Evolutionary conservation across 768 basidiomycete genomes (phyloP), one percentile per base, ranked within the genome.

Genomic region (Leccinum fibrillosum): DNA sequence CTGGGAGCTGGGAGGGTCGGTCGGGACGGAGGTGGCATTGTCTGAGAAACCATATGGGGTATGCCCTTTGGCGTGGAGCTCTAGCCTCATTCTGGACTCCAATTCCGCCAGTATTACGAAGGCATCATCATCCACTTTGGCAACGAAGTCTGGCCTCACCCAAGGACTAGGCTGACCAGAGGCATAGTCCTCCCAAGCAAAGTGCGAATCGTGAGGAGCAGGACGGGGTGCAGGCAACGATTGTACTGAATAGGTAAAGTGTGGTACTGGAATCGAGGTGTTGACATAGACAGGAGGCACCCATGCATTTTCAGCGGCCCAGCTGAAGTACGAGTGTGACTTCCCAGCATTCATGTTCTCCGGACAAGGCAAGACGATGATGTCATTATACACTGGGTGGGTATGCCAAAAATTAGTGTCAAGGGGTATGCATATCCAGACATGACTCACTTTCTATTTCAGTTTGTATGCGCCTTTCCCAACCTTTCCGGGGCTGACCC

Each of bases 311-410:
- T 86, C 82, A 37, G 91, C 84, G 5, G 95, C 92, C 96, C 96
- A 98, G 13, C 85, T 83, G 77, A 94, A 98, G 76, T 88, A 98
- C 2, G 88, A 84, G 68, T 96, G 81, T 5, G 91, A 90, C 74
- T 98, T 98, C 56, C 96, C 96, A 50, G 82, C 77, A 73, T 98
- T 98, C 96, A 98, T 98, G 73, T 98, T 97, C 76, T 98, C 96
- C 10, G 82, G 68, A 47, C 88, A 85, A 26, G 92, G 90, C 47
- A 97, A 80, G 50, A 95, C 80, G 61, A 94, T 77, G 57, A 95
- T 88, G 70, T 94, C 93, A 67, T 92, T 89, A 71, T 86, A 92
- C 71, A 83, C 91, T 93, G 69, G 35, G n/a, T 1, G 45, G 47
- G 6, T 5, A 56, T 53, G 25, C 37, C 55, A 53, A 65, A 42